Base-by-base conservation (phyloP, 768 basidiomycete genomes). In the Tricholoma terreum region DNA sequence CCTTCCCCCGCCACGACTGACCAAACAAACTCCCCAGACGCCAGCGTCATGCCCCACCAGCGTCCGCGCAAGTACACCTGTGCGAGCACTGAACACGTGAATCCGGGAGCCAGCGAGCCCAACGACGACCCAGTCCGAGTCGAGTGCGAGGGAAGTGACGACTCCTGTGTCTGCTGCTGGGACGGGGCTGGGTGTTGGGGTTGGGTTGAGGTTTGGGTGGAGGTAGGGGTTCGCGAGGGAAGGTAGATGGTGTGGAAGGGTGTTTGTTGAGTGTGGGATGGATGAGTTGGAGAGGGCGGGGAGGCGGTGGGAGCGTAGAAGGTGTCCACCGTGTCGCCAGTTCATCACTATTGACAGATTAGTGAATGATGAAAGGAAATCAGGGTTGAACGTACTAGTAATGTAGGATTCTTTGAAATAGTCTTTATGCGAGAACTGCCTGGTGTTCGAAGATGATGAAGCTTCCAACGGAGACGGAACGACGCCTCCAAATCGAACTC, bases 21-120 rank as follows among this genome's bases (percentile, higher is more conserved):
- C 84, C 24, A 98, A 80, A 54, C 86, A 84, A 12, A 97, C 84
- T 12, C 90, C 88, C 95, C 95, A 98, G 1, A 97, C 94, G n/a
- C 95, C 95, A 19, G 80, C 73, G 14, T 88, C 86, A 69, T 97
- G 95, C 0, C 95, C 95, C 8, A 83, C 77, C 1, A 98, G 82
- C 0, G 90, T 91, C 52, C 89, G 80, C 40, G 81, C 80, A 50
- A 90, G 82, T 1, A 87, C 81, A 0, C 95, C 95, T 0, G 89
- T 89, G 38, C 73, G 75, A 1, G 90, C 86, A 60, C 87, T 87
- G 73, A 93, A 98, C 9, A 98, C 78, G 64, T 93, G 89, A 46
- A 98, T 88, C 59, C 86, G 85, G 61, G 82, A 81, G 68, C 89
- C 95, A 8, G 91, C 90, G 62, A 97, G 87, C 1, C 92, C 94